Percentiles rank a stretch among this genome's conserved stretches.
phyloP scores from a whole-genome alignment of 306 rosid species.

The Begonia loranthoides region DNA sequence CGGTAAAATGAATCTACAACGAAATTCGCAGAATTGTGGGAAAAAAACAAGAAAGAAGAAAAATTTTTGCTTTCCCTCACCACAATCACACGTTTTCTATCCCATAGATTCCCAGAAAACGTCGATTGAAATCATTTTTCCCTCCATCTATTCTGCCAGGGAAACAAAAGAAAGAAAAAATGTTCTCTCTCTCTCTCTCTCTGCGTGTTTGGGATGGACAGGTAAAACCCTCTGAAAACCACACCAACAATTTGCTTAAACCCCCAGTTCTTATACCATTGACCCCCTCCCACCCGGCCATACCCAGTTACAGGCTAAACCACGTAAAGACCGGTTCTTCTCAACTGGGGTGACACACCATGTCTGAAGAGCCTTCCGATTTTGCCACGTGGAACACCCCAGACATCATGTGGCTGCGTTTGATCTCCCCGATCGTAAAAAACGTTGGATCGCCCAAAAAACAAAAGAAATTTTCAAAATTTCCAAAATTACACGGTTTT shows the following conservation, averaged over 20 bases:
- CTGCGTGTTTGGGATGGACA: slow-evolving; percentile 12
- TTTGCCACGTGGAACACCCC: slow-evolving; percentile 14
- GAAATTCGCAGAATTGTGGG: slow-evolving; percentile 26
- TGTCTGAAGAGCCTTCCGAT: slow-evolving; percentile 14
- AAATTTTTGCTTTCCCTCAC: slow-evolving; percentile 9
- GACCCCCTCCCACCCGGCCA: slow-evolving; percentile 19
- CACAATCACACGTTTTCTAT: slow-evolving; percentile 17
- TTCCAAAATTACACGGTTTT: no score
- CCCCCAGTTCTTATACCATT: slow-evolving; percentile 71
- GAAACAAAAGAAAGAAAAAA: not conserved
- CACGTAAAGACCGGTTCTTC: slow-evolving; percentile 65
- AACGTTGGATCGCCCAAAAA: slow-evolving; percentile 44
- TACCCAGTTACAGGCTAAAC: slow-evolving; percentile 30
- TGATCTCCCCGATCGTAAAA: slow-evolving; percentile 56
- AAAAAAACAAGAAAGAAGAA: slow-evolving; percentile 15
- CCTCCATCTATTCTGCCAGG: slow-evolving; percentile 2
- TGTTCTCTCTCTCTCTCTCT: slow-evolving; percentile 15
- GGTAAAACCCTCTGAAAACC: slow-evolving; percentile 69
- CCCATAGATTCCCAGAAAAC: slow-evolving; percentile 19
- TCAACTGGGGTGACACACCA: slow-evolving; percentile 28
- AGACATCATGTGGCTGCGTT: slow-evolving; percentile 35
- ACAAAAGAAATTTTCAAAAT: no score
- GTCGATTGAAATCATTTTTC: slow-evolving; percentile 19
- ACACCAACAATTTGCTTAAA: slow-evolving; percentile 37
- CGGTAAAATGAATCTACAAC: slow-evolving; percentile 20